Percentiles rank a stretch among this genome's conserved stretches.
Conservation (phyloP, 108 stramenopile genomes). For the Skeletonema tropicum region DNA sequence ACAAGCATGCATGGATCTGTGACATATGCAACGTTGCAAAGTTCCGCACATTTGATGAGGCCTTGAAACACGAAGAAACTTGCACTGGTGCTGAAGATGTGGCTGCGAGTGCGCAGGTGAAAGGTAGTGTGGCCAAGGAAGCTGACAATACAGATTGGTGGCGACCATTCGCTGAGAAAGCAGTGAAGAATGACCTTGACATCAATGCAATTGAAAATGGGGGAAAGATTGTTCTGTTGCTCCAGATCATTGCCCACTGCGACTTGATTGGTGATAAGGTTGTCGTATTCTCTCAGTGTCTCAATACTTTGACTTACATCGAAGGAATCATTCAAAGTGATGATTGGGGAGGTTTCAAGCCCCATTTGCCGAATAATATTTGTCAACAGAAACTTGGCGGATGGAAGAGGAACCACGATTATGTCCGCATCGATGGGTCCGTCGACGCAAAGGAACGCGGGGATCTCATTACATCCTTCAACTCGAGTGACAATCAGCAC, state of each 20-base stretch:
- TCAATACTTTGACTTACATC: constrained; percentile 70
- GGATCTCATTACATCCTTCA: constrained; percentile 54
- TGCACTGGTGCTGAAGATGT: constrained; percentile 33
- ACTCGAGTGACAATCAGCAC: constrained; percentile 42
- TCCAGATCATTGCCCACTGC: constrained; percentile 69
- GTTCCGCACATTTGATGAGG: constrained; percentile 47
- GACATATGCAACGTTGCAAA: constrained; percentile 36
- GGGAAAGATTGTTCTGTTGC: constrained; percentile 64
- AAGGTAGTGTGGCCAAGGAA: constrained; percentile 2
- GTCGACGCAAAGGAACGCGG: constrained; percentile 64
- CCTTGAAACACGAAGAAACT: constrained; percentile 38
- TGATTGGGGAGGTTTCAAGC: constrained; percentile 58
- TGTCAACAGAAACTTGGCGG: constrained; percentile 47
- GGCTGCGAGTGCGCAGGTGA: constrained; percentile 1
- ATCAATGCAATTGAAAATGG: constrained; percentile 53
- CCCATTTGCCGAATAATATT: constrained; percentile 24
- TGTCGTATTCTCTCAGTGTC: constrained; percentile 72
- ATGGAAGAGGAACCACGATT: constrained; percentile 62
- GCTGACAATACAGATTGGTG: constrained; percentile 49
- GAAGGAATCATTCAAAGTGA: constrained; percentile 47
- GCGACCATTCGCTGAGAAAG: constrained; percentile 41
- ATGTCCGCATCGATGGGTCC: constrained; percentile 76
- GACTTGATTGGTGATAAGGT: constrained; percentile 69
- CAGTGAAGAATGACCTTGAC: constrained; percentile 42
- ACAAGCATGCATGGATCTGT: constrained; percentile 46